Base-by-base conservation (phyloP, 164 flowering plant species). In the Vitis rupestris region DNA sequence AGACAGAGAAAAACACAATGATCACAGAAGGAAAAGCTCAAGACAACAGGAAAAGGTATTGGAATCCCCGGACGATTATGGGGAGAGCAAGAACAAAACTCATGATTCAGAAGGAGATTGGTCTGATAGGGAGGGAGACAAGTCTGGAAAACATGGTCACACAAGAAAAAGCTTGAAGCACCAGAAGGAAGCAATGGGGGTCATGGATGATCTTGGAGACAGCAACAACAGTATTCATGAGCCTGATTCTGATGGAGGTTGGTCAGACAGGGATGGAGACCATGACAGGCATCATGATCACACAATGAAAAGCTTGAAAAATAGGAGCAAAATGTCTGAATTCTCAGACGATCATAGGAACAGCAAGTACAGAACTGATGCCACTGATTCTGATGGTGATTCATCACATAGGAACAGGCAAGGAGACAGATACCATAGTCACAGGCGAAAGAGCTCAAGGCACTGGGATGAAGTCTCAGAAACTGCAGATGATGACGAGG, bases 91-190 rank as follows among this genome's bases (percentile, higher is more conserved):
- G 65, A 52, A 37, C 6, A 58, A 68, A 57, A 50, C 59, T 9
- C 12, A 3, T 4, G 47, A 23, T 23, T 50, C 59, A 3, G 23
- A 17, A 50, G 50, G n/a, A 51, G 53, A 44, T 12, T 16, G 53
- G 65, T 55, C 49, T 12, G 48, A 64, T 51, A 67, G 57, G 66
- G 65, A 72, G n/a, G 48, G 50, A n/a, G 44, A 59, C 17, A 49
- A 29, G 29, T 58, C 23, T 0, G 29, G 50, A 31, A 15, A n/a
- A 0, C 68, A 9, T 55, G 52, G 70, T 55, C 59, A 16, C 6
- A 47, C 16, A 61, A 67, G 63, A 60, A 72, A 15, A 59, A 19
- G 59, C 62, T 63, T 68, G 10, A 49, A n/a, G 29, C 51, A 13
- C 57, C 58, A 4, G 31, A 69, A 59, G 9, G 30, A 60, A 11